phyloP scores from a whole-genome alignment of 179 eudicot genomes.

The Vitellaria paradoxa region DNA sequence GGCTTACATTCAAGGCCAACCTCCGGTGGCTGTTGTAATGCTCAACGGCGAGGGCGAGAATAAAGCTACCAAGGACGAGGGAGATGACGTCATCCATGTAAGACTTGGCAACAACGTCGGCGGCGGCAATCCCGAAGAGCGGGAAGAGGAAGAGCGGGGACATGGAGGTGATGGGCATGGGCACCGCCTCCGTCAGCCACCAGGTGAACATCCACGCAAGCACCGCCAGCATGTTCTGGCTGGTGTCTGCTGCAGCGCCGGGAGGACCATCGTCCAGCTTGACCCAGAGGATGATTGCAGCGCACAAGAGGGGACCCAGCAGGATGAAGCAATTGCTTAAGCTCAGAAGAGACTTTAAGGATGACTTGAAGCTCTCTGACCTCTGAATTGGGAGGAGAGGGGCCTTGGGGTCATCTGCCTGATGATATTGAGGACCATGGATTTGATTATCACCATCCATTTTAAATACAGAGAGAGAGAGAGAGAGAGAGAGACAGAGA shows the following conservation, averaged over 20 bases:
- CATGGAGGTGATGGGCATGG: conserved; percentile 95
- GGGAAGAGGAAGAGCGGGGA: conserved; percentile 88
- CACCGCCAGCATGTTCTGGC: conserved; percentile 68
- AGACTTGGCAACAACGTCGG: conserved; percentile 69
- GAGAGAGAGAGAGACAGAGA: conserved; percentile 6
- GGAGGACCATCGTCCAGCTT: conserved; percentile 34
- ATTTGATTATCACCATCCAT: conserved; percentile 8
- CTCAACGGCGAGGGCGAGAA: conserved; percentile 94
- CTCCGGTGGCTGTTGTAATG: conserved; percentile 88
- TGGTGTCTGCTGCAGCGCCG: neutral
- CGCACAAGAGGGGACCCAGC: conserved; percentile 66
- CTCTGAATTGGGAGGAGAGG: conserved; percentile 55
- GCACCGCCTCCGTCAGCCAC: conserved; percentile 98
- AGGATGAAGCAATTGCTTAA: conserved; percentile 52
- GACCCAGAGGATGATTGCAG: conserved; percentile 42
- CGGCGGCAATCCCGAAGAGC: conserved; percentile 57
- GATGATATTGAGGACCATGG: neutral
- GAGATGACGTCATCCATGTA: conserved; percentile 89
- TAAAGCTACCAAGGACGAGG: conserved; percentile 89
- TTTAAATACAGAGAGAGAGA: neutral
- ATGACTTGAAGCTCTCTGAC: conserved; percentile 25
- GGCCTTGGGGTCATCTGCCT: conserved; percentile 36
- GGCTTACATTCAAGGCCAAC: conserved; percentile 84
- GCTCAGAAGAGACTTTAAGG: conserved; percentile 46
- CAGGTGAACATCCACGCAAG: conserved; percentile 80